Conservation (phyloP, 2,329 filamentous ascomycete species). For the Cordyceps javanica region DNA sequence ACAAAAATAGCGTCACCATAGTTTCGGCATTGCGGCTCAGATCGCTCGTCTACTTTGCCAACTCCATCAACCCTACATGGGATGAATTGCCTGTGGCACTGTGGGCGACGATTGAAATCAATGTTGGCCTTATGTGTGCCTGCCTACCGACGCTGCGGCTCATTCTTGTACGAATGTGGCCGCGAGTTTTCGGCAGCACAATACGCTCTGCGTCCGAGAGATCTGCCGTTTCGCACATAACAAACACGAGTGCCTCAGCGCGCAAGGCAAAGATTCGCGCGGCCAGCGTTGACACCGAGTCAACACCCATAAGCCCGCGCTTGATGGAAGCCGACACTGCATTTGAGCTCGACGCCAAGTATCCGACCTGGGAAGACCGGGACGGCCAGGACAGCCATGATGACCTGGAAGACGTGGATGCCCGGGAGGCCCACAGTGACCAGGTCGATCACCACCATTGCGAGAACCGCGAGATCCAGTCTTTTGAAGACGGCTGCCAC, state of each 20-base stretch:
- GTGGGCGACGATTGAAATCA: slow-evolving; percentile 21
- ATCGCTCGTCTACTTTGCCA: slow-evolving; percentile 17
- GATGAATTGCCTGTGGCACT: slow-evolving; percentile 15
- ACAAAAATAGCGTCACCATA: slow-evolving; percentile 17
- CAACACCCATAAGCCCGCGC: not conserved
- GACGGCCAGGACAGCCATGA: too few species aligned
- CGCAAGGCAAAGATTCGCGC: not conserved
- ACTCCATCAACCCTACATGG: slow-evolving; percentile 18
- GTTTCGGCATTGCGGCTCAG: slow-evolving; percentile 18
- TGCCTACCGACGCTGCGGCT: slow-evolving; percentile 21
- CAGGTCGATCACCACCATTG: not conserved
- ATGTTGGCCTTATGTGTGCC: slow-evolving; percentile 20
- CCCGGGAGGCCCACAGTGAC: not conserved
- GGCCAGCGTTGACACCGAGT: not conserved
- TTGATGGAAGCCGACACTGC: not conserved
- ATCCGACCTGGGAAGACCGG: slow-evolving; percentile 5
- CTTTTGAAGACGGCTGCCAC: slow-evolving; percentile 2
- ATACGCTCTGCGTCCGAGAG: not conserved
- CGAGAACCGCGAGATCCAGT: not conserved
- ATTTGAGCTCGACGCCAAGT: slow-evolving; percentile 8
- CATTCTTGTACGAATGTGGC: slow-evolving; percentile 16
- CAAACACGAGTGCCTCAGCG: not conserved
- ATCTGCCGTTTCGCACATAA: not conserved
- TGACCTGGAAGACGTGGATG: too few species aligned
- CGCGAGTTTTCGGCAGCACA: slow-evolving; percentile 8